Evolutionary conservation across 306 rosid genomes (phyloP), one percentile per base, ranked within the genome.

Genomic region (Psophocarpus tetragonolobus): DNA sequence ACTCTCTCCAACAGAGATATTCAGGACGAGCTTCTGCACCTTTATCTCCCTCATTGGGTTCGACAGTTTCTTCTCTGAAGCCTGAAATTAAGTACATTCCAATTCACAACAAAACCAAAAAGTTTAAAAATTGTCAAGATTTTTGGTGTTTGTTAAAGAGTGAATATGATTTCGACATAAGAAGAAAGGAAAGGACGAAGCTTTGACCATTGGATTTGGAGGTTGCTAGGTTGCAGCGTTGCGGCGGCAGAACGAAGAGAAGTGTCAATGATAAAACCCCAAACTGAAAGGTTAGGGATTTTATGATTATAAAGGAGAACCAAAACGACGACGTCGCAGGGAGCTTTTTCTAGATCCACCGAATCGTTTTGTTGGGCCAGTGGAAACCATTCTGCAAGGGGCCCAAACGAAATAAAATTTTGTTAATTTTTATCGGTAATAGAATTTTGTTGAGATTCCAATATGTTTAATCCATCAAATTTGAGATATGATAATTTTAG

Each of bases 21-120:
- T 91, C 63, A 91, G 94, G 58, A 91, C 94, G 6, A 90, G 92
- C 63, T 91, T 91, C 86, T 90, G 92, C 11, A 90, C 94, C 75
- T 91, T 89, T 44, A 80, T 91, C 18, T 91, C 97, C 83, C 97
- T 85, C 97, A 91, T 91, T 7, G 92, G 92, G 65, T 91, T 89
- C 61, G 91, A 76, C 1, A 91, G 71, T 79, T 91, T 91, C 90
- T 82, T 88, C 87, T 91, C 97, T 8, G 94, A 85, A 65, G 92
- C 94, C 94, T 89, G 83, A 36, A 69, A 5, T n/a, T 24, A 21
- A 38, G 27, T 27, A 64, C 35, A 47, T 75, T 73, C 68, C 64
- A 47, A 58, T 64, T 15, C 17, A 53, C 4, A 47, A 8, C 24
- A 32, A 11, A 66, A 50, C 6, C 10, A 20, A 1, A 48, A 21